Evolutionary conservation across 331 rosid species (phyloP), one percentile per base, ranked within the genome.

Genomic region (Telfairia occidentalis): DNA sequence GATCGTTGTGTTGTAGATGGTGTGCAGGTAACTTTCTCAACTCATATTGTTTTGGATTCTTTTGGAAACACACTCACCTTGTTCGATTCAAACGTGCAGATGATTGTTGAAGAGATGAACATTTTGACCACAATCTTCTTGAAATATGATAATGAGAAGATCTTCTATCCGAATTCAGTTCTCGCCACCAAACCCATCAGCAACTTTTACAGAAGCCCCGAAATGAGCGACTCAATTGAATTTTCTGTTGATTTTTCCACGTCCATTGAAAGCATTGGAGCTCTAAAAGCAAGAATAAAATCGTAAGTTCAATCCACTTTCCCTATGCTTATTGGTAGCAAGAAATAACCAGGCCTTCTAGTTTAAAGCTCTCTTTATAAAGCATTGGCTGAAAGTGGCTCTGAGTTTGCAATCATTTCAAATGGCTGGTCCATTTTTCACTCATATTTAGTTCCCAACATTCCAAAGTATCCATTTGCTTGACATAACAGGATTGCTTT

Each of bases 41-140:
- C 76, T 29, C 15, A 24, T 38, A 18, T 24, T n/a, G 12, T 5
- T 9, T 76, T 73, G 18, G 30, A 57, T 81, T 21, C 50, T 37
- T 53, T 7, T 45, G 29, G 37, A 9, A 70, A 34, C 37, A 50
- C 3, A 5, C 35, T 80, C 49, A 37, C 69, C 16, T 61, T n/a
- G 29, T 76, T 37, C 82, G 60, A 84, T 37, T 24, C n/a, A 8
- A 12, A 43, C 78, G 77, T 43, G 23, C 86, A 94, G 96, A 78
- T 94, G 92, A 43, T 82, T 60, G 98, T 91, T 46, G 98, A 91
- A 84, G 96, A 94, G 91, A 90, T 91, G 98, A 91, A 89, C 81
- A 88, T 94, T 75, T 54, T 94, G 82, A 84, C 92, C 11, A 91
- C 96, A 29, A 75, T 91, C 66, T 91, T 94, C 82, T 82, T 94